phyloP scores from a whole-genome alignment of 306 rosid species.

The Amphicarpaea edgeworthii region DNA sequence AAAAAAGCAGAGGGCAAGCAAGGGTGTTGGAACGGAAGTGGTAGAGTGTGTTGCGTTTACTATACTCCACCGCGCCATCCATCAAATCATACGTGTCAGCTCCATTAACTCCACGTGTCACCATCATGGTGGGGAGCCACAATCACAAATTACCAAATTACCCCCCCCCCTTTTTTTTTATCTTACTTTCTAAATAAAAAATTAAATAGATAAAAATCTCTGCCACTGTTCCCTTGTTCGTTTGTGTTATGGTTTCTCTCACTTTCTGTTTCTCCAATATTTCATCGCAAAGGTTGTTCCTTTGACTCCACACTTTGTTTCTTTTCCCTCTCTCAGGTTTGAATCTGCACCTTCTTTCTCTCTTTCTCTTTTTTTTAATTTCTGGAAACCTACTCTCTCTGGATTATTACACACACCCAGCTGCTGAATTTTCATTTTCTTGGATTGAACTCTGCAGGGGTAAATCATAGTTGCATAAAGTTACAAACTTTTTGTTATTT shows the following conservation, averaged over 20 bases:
- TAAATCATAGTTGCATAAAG: not conserved
- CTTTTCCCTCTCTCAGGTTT: no score
- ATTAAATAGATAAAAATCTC: not conserved
- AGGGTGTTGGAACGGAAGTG: not conserved
- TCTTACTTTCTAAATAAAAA: no score
- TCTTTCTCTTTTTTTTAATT: not conserved
- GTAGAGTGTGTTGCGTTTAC: not conserved
- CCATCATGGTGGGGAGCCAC: not conserved
- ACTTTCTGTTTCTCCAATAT: constrained; percentile 15
- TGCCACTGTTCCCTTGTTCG: no score
- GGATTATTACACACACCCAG: not conserved
- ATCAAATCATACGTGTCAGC: constrained; percentile 27
- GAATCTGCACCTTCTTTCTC: constrained; percentile 8
- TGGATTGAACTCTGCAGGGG: not conserved
- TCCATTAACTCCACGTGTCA: not conserved
- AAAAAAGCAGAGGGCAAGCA: not conserved
- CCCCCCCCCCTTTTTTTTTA: constrained; percentile 15
- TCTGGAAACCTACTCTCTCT: not conserved
- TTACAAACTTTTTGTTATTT: constrained; percentile 19
- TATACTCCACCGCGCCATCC: not conserved
- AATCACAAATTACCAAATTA: not conserved
- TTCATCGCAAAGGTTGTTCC: constrained; percentile 36
- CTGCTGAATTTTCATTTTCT: not conserved
- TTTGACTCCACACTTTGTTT: constrained; percentile 8
- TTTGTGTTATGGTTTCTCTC: not conserved